Evolutionary conservation across 2,329 filamentous ascomycete genomes (phyloP), one percentile per base, ranked within the genome.

Genomic region (Akanthomyces dipterigenus): DNA sequence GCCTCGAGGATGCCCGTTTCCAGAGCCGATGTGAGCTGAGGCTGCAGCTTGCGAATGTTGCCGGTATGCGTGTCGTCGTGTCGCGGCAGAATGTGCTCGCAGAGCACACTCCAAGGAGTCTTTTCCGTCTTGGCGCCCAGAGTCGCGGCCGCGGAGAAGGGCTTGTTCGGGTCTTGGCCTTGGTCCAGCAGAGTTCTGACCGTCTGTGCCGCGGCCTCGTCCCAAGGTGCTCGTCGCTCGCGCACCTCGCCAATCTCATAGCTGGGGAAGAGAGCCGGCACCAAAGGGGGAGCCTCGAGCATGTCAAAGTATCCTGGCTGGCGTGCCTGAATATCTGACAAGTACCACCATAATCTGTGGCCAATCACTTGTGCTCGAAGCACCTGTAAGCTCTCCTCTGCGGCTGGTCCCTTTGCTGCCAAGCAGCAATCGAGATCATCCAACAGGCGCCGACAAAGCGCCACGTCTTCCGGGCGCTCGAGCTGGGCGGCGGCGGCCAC

Each of bases 31-130:
- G 31, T 60, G 50, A 60, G 40, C 8, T 28, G 58, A n/a, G 40
- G 16, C 28, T 54, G 57, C 22, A 45, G 5, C 22, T 31, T 53
- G 2, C 28, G 34, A 20, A 46, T 46, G 5, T 12, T 34, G n/a
- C 7, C 26, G 1, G 6, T 14, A 16, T 48, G 40, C 22, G 14
- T 20, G 9, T 54, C 58, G 22, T 54, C 49, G 20, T 45, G 26
- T 6, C 55, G 58, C 9, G 58, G 58, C 49, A 60, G n/a, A n/a
- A 46, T 26, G 16, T 60, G 48, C 42, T 60, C 58, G 40, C 58
- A 60, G 6, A 60, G 50, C 6, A 60, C 31, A 20, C 28, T 7
- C 49, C 49, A 60, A 2, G 58, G 58, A 14, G 49, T 46, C 28
- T 54, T 60, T 14, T 60, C 38, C 20, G 40, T 38, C 20, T 4